Percentiles rank a stretch among this genome's conserved stretches.
Conservation (phyloP, 805 yeast species). For the Barnettozyma vustinii region DNA sequence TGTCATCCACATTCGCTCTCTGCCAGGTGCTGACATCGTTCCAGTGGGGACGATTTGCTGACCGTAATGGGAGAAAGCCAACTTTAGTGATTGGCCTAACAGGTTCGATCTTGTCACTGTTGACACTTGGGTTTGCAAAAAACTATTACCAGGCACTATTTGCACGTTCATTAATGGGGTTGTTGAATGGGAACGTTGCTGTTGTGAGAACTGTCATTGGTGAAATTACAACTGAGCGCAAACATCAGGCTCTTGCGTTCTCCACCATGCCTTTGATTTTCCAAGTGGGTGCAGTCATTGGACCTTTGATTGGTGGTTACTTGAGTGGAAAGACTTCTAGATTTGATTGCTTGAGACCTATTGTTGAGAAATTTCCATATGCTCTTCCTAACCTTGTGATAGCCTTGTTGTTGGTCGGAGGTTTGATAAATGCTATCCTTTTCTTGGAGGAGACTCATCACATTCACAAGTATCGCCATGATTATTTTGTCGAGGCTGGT, state of each 20-base stretch:
- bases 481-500: conserved; percentile 42
- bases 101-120: conserved; percentile 45
- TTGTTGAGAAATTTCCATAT: conserved; percentile 40
- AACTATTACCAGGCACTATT: conserved; percentile 47
- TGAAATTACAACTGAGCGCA: conserved; percentile 49
- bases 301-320: conserved; percentile 54
- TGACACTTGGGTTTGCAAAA: conserved; percentile 48
- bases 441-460: conserved; percentile 52
- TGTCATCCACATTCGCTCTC: conserved; percentile 58
- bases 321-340: conserved; percentile 34
- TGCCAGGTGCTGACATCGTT: conserved; percentile 53
- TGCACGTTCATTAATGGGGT: conserved; percentile 51
- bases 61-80: conserved; percentile 51
- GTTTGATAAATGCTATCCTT: conserved; percentile 36
- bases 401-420: conserved; percentile 30
- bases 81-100: conserved; percentile 45
- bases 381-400: conserved; percentile 49
- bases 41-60: conserved; percentile 56
- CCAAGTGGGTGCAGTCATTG: conserved; percentile 56
- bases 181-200: conserved; percentile 58
- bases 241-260: conserved; percentile 60
- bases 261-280: conserved; percentile 56
- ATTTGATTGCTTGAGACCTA: conserved; percentile 21
- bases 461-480: conserved; percentile 32
- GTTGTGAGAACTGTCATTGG: conserved; percentile 61